These are phyloP conservation scores for Salix suchowensis DNA, from an alignment of 345 rosid genomes.

Conservation along the genomic window DNA sequence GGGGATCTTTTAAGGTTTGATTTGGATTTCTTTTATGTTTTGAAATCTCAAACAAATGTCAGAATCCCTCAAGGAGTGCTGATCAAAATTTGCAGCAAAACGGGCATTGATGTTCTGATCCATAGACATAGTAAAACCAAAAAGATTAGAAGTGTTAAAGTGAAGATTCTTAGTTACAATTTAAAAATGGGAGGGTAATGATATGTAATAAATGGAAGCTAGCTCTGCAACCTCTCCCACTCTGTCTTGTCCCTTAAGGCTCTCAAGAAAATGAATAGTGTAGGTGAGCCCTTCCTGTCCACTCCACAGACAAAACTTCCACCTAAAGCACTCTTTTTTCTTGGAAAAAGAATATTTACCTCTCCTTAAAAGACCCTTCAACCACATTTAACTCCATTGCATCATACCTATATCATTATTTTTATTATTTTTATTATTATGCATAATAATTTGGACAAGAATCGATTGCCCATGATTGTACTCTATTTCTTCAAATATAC, in stretches of 20 bases:
- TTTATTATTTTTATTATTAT: constrained; percentile 1
- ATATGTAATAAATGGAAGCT: constrained; percentile 15
- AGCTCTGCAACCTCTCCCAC: constrained; percentile 27
- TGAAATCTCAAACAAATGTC: background rate
- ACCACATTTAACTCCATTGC: constrained; percentile 9
- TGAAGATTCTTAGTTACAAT: constrained; percentile 12
- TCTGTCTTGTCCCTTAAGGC: constrained; percentile 41
- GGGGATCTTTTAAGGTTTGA: background rate
- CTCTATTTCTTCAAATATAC: constrained; percentile 1
- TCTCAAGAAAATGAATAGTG: constrained; percentile 16
- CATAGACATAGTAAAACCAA: background rate
- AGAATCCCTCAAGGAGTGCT: background rate
- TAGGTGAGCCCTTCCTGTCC: constrained; percentile 45
- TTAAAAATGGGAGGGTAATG: constrained; percentile 18
- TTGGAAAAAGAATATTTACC: constrained; percentile 29
- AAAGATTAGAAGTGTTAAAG: constrained; percentile 10
- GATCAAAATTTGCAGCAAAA: background rate
- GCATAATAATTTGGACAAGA: background rate
- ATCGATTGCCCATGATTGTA: background rate
- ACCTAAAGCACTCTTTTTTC: constrained; percentile 31
- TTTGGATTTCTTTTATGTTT: background rate
- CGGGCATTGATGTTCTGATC: background rate
- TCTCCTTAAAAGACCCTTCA: constrained; percentile 22
- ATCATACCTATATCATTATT: background rate
- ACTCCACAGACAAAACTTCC: constrained; percentile 36